A percentile compares a stretch with the other conserved stretches of the same genome.
Conservation (phyloP, 1,139 yeast genomes). For the Kurtzmaniella quercitrusa region DNA sequence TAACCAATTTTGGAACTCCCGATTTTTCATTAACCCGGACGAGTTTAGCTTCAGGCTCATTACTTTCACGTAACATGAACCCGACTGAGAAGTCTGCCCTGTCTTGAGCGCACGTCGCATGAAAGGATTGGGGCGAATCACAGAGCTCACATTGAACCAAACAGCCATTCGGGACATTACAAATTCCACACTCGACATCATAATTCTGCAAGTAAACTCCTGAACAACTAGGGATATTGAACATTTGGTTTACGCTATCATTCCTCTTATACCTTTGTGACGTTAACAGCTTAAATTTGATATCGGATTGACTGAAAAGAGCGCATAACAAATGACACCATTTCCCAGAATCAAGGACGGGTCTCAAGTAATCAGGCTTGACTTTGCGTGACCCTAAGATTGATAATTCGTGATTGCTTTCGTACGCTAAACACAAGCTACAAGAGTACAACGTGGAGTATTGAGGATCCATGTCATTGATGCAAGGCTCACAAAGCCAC, state of each 20-base stretch:
- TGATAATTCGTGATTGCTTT: slow-evolving; percentile 42
- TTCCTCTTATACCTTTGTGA: slow-evolving; percentile 9
- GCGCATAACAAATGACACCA: slow-evolving; percentile 89
- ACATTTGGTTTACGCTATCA: slow-evolving; percentile 8
- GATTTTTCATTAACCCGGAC: slow-evolving; percentile 23
- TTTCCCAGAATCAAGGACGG: slow-evolving; percentile 55
- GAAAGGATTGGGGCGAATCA: slow-evolving; percentile 25
- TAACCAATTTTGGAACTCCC: slow-evolving; percentile 42
- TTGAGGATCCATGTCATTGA: slow-evolving; percentile 62
- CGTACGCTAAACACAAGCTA: slow-evolving; percentile 57
- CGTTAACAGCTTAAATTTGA: slow-evolving; percentile 16
- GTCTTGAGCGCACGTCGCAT: slow-evolving; percentile 67
- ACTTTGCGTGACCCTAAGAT: slow-evolving; percentile 36
- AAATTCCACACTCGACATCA: slow-evolving; percentile 22
- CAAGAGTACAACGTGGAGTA: slow-evolving; percentile 61
- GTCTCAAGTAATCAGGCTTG: slow-evolving; percentile 64
- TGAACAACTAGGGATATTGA: slow-evolving; percentile 26
- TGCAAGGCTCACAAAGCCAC: slow-evolving; percentile 86
- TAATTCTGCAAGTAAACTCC: slow-evolving; percentile 23
- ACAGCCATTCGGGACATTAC: slow-evolving; percentile 27
- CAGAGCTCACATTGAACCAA: slow-evolving; percentile 29
- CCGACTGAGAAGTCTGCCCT: slow-evolving; percentile 40
- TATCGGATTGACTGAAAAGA: slow-evolving; percentile 34
- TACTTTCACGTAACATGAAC: slow-evolving; percentile 28
- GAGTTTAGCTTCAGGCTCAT: slow-evolving; percentile 15